phyloP scores from a whole-genome alignment of 1,284 basidiomycete genomes.

The Leccinum subrobustum region DNA sequence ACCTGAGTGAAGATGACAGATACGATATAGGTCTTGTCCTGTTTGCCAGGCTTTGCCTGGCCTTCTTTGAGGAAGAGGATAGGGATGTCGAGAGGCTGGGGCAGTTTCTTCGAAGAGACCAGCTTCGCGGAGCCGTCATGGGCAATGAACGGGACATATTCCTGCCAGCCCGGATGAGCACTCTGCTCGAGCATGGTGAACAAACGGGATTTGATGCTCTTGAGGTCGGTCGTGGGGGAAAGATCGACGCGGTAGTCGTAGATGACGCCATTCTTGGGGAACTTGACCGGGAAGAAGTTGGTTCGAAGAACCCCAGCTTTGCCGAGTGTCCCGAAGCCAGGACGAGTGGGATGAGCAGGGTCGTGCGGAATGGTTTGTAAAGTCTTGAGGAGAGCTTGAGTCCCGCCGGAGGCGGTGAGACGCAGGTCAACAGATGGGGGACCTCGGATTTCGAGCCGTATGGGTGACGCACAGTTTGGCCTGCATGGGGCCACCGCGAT shows the following conservation, averaged over 20 bases:
- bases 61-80: conserved; percentile 58
- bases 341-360: conserved; percentile 55
- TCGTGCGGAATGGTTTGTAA: conserved; percentile 40
- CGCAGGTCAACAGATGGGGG: conserved; percentile 45
- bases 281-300: no score
- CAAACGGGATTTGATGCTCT: conserved; percentile 49
- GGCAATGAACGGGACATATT: conserved; percentile 48
- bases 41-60: conserved; percentile 40
- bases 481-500: no score
- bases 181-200: conserved; percentile 58
- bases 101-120: conserved; percentile 54
- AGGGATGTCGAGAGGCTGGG: conserved; percentile 50
- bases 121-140: conserved; percentile 62
- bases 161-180: conserved; percentile 35
- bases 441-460: conserved; percentile 19
- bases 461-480: no score
- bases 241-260: no score
- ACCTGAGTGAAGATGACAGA: no score
- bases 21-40: conserved; percentile 34
- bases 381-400: conserved; percentile 41
- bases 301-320: no score
- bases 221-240: conserved; percentile 48
- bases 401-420: conserved; percentile 32
- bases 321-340: conserved; percentile 64
- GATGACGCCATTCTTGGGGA: no score